A percentile compares a stretch with the other conserved stretches of the same genome.
These are phyloP conservation scores for Apiospora marii DNA, from an alignment of 2,329 filamentous ascomycete genomes.

Conservation along the genomic window DNA sequence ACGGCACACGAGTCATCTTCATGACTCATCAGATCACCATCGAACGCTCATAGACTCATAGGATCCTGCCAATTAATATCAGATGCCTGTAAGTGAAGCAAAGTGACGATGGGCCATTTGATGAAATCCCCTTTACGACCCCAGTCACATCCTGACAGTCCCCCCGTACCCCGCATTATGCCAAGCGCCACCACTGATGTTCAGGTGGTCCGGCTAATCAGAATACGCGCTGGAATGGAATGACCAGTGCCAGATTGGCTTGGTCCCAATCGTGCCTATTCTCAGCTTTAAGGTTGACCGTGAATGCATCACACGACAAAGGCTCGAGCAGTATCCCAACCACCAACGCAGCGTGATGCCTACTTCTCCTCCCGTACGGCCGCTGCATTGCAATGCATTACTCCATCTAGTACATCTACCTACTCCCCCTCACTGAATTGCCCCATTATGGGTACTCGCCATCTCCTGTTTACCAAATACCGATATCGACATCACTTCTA, in stretches of 20 bases:
- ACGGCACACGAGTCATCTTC: neutral
- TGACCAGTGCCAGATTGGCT: neutral
- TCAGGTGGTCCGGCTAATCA: slow-evolving; percentile 7
- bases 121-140: neutral
- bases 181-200: slow-evolving; percentile 16
- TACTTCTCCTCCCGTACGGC: neutral
- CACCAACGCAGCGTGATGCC: slow-evolving; percentile 1
- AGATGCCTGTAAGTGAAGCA: neutral
- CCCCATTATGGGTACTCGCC: neutral
- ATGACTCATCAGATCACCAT: neutral
- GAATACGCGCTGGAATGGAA: neutral
- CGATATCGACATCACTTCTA: slow-evolving; percentile 28
- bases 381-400: neutral
- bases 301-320: slow-evolving; percentile 19
- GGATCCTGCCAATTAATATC: neutral
- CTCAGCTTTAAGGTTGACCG: slow-evolving; percentile 5
- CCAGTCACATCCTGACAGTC: neutral
- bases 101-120: neutral
- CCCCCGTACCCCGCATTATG: slow-evolving; percentile 18
- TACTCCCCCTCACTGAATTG: neutral
- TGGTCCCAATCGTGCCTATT: neutral
- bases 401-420: neutral
- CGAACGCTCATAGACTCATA: neutral
- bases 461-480: neutral
- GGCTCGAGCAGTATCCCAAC: slow-evolving; percentile 9